phyloP scores from a whole-genome alignment of 441 rosid species.

The Gossypium lobatum region DNA sequence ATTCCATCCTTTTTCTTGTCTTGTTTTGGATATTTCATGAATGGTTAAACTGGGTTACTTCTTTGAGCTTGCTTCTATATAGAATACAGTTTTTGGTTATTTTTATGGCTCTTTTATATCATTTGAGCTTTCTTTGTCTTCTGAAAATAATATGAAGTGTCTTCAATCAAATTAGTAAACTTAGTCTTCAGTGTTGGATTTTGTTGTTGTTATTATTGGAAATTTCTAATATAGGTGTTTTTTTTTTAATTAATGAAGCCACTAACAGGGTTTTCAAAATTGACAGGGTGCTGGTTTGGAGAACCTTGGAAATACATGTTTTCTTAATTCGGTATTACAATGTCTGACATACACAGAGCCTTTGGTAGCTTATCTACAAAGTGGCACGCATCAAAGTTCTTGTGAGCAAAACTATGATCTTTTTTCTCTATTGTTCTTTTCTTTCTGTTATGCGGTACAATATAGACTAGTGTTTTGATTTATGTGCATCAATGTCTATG shows the following conservation, averaged over 20 bases:
- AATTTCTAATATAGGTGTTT: background rate
- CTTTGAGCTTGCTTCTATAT: background rate
- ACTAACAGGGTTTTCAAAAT: background rate
- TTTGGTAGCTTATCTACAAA: slow-evolving; percentile 78
- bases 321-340: slow-evolving; percentile 87
- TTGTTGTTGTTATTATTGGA: background rate
- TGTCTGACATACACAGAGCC: slow-evolving; percentile 97
- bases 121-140: background rate
- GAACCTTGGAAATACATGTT: slow-evolving; percentile 96
- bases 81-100: background rate
- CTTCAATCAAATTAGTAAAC: background rate
- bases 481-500: background rate
- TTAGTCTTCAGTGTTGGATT: background rate
- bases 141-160: background rate
- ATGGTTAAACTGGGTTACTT: slow-evolving; percentile 5
- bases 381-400: slow-evolving; percentile 70
- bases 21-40: background rate
- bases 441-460: background rate
- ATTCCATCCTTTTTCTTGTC: background rate
- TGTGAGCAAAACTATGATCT: slow-evolving; percentile 44
- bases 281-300: slow-evolving; percentile 89
- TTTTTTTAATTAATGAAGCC: background rate
- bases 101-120: background rate
- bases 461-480: background rate
- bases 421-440: background rate